phyloP scores from a whole-genome alignment of 192 early-diverging fungal species.

The Linnemannia schmuckeri region DNA sequence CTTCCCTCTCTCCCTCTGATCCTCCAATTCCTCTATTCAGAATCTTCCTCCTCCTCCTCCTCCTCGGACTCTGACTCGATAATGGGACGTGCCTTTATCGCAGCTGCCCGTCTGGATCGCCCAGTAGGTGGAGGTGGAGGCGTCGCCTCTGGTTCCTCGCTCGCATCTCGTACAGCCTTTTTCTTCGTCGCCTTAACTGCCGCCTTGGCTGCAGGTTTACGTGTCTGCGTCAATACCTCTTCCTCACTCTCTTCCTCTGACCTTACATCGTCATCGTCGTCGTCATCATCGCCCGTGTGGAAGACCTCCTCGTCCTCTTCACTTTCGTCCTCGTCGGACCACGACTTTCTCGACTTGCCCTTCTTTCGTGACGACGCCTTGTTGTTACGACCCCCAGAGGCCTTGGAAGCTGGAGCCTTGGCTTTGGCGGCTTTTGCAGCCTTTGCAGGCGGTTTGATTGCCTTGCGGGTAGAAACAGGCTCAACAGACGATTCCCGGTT shows the following conservation, averaged over 20 bases:
- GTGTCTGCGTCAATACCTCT: background rate
- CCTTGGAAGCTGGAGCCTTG: background rate
- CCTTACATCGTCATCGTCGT: background rate
- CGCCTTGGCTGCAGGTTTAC: background rate
- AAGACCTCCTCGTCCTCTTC: conserved; percentile 18
- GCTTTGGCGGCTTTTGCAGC: background rate
- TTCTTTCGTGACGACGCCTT: background rate
- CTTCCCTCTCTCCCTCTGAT: background rate
- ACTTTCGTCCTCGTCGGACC: background rate
- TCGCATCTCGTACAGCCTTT: background rate
- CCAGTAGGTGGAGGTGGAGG: background rate
- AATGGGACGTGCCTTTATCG: background rate
- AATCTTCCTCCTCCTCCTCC: background rate
- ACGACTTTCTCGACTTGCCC: background rate
- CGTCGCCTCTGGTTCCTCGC: background rate
- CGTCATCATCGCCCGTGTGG: background rate
- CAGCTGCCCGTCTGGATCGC: background rate
- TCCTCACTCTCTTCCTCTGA: background rate
- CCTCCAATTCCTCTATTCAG: background rate
- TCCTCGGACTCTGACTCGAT: background rate
- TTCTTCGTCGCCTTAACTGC: background rate
- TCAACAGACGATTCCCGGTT: background rate
- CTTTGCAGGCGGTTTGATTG: background rate
- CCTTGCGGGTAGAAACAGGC: background rate
- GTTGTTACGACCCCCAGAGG: background rate